Percentiles rank a stretch among this genome's conserved stretches.
phyloP scores from a whole-genome alignment of 768 basidiomycete genomes.

The Boletus rubropictus region DNA sequence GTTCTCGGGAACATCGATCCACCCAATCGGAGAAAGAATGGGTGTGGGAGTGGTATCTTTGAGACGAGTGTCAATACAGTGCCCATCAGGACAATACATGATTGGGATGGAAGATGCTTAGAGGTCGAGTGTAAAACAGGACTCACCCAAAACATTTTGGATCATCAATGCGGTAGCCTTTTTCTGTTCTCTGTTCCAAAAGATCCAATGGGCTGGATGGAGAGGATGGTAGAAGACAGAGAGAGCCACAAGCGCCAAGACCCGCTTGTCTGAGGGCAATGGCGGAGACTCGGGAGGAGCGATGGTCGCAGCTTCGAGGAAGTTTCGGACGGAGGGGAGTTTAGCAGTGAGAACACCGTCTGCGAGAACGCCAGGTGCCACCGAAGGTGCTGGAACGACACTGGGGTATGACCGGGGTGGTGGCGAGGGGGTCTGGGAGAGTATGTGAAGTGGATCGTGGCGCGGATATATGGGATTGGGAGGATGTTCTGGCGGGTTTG shows the following conservation, averaged over 20 bases:
- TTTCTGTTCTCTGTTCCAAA: slow-evolving; percentile 53
- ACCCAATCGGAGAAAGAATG: slow-evolving; percentile 33
- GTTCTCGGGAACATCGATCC: slow-evolving; percentile 31
- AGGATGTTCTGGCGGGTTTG: slow-evolving; percentile 19
- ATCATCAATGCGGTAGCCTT: slow-evolving; percentile 46
- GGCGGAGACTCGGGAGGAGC: slow-evolving; percentile 37
- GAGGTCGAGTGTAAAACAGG: neutral
- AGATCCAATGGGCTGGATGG: slow-evolving; percentile 56
- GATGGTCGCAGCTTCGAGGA: slow-evolving; percentile 39
- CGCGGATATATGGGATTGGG: slow-evolving; percentile 27
- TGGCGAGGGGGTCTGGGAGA: slow-evolving; percentile 18
- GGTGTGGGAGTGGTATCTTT: slow-evolving; percentile 28
- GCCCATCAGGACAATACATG: neutral
- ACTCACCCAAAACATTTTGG: slow-evolving; percentile 50
- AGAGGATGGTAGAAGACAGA: slow-evolving; percentile 50
- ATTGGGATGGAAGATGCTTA: slow-evolving; percentile 1
- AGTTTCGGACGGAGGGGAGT: slow-evolving; percentile 44
- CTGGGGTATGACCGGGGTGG: slow-evolving; percentile 19
- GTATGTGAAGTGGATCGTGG: slow-evolving; percentile 30
- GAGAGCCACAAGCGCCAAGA: slow-evolving; percentile 57
- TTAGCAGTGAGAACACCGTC: slow-evolving; percentile 42
- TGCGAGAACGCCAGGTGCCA: slow-evolving; percentile 34
- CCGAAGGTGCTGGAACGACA: slow-evolving; percentile 19
- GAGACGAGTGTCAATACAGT: slow-evolving; percentile 7
- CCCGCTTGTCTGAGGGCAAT: slow-evolving; percentile 35